Evolutionary conservation across 1,139 yeast genomes (phyloP).

Genomic region (Suhomyces taliae): DNA sequence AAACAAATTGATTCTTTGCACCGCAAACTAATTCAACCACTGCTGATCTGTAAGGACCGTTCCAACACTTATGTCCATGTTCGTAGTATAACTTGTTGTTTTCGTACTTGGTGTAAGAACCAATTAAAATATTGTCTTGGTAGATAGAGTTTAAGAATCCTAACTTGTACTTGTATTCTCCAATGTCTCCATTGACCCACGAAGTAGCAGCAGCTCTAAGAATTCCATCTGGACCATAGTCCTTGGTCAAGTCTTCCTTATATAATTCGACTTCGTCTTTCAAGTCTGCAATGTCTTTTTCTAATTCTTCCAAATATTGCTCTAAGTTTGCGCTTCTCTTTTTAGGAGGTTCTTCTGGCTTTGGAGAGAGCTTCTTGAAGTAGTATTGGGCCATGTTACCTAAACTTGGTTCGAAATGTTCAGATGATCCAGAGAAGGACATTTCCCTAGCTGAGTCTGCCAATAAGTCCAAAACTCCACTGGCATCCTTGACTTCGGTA

Average conservation of each 20-base stretch:
- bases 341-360: not conserved
- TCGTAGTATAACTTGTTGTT: conserved; percentile 43
- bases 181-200: conserved; percentile 51
- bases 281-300: conserved; percentile 16
- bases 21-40: conserved; percentile 71
- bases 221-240: conserved; percentile 66
- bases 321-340: not conserved
- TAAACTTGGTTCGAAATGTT: conserved; percentile 20
- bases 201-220: conserved; percentile 56
- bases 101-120: conserved; percentile 43
- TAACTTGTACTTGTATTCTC: conserved; percentile 70
- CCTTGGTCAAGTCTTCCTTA: conserved; percentile 42
- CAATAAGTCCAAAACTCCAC: conserved; percentile 1
- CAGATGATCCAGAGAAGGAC: not conserved
- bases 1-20: conserved; percentile 47
- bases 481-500: conserved; percentile 2
- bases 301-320: conserved; percentile 17
- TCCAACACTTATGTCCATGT: conserved; percentile 90
- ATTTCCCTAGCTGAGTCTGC: conserved; percentile 2
- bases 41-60: conserved; percentile 84
- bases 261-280: conserved; percentile 19
- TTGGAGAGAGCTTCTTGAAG: conserved; percentile 11
- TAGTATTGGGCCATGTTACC: conserved; percentile 29
- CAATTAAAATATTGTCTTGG: conserved; percentile 64
- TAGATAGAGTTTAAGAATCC: conserved; percentile 57